Evolutionary conservation across 192 early-diverging fungal genomes (phyloP), one percentile per base, ranked within the genome.

Genomic region (Coemansia sp.): DNA sequence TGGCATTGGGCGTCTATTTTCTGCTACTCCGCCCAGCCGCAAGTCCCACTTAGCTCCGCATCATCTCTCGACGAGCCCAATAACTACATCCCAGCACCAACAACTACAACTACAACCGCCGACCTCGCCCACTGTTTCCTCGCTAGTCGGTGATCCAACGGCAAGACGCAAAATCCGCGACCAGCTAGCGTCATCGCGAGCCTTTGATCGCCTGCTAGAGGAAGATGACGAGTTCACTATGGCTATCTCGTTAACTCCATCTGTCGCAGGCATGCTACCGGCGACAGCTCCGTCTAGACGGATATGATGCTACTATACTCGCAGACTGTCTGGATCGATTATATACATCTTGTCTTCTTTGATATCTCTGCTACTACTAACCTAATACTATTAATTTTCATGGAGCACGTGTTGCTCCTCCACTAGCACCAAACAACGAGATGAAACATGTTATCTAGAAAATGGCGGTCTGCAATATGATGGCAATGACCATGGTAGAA

Each of bases 221-320:
- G 78, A 80, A 35, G 78, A 80, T 32, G 77, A 72, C 63, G 69
- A 69, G 39, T 80, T 80, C 38, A 80, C 78, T 16, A 80, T 80
- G 78, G 78, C 78, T 21, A 80, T 80, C 42, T 80, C 78, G 26
- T 57, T 80, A 32, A 80, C 78, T 4, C 78, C 78, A 40, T 65
- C 66, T 2, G 73, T 75, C 55, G 78, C 73, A 8, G 78, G 78
- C 3, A 50, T 42, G 16, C 52, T 57, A 28, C 66, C 53, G 43
- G 40, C 66, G 16, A 30, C 66, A 9, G 28, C 53, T 30, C 39
- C 49, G 9, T 67, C 40, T 3, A 67, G 42, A 40, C 53, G 32
- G 53, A 53, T 14, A 30, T 53, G 52, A 53, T 53, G n/a, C 47
- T 21, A 21, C 9, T 49, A 37, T 19, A 9, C 19, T 21, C 19